Evolutionary conservation across 2,329 filamentous ascomycete genomes (phyloP), one percentile per base, ranked within the genome.

Genomic region (Falciphora oryzae): DNA sequence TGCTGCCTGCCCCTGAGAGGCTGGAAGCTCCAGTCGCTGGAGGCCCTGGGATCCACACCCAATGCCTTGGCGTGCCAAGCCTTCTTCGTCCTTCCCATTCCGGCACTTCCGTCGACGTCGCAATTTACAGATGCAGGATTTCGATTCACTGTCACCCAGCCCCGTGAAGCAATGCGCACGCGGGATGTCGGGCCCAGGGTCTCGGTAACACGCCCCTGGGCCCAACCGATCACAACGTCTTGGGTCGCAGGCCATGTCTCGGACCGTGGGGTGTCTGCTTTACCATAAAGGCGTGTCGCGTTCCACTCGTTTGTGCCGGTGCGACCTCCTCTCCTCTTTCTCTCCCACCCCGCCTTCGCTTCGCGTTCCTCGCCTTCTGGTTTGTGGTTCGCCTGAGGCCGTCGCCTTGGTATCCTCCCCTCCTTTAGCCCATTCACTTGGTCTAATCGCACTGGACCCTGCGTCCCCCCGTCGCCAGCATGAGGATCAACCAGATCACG

Each of bases 401-500:
- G 29, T 60, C 31, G 5, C 16, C 29, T 13, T 35, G 27, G 7
- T 32, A 32, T 14, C 16, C 28, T n/a, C 28, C 22, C 14, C n/a
- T 32, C 58, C 58, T 29, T 58, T 28, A 25, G 57, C 18, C 57
- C 29, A 31, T 58, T 58, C 57, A 29, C 13, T 28, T 58, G 27
- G 57, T 58, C 57, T 58, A 31, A 31, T 7, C 2, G 3, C 27
- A 13, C 57, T 27, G 29, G 57, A 58, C 25, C 57, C 13, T 4
- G 29, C 25, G 29, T 28, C 57, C 25, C n/a, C 44, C 44, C 44
- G 44, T 27, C 25, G 27, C 57, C 25, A 58, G 29, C 14, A 58
- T 58, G 57, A 28, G 57, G 25, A 28, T 58, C 57, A 29, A 28
- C 27, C 58, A 60, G 16, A 35, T 60, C 27, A 60, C 58, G 58